phyloP scores from a whole-genome alignment of 2,329 filamentous ascomycete genomes.

The Fusarium neocosmosporiellum region DNA sequence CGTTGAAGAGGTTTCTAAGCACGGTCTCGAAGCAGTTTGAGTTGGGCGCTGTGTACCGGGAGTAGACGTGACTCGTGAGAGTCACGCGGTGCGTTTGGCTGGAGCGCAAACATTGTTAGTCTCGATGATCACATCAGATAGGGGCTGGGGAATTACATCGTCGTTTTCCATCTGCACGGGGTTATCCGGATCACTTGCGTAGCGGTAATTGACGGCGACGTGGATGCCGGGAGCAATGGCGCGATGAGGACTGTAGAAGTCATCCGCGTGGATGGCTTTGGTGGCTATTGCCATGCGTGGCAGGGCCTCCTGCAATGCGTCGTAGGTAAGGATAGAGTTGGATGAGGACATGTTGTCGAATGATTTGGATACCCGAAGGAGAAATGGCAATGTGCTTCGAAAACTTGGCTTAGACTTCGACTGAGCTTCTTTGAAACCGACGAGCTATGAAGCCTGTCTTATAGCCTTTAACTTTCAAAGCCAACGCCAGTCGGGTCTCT shows the following conservation, averaged over 20 bases:
- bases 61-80: too few relatives aligned
- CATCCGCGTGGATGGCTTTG: background rate
- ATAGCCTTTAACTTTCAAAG: too few relatives aligned
- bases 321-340: background rate
- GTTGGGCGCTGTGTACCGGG: background rate
- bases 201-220: background rate
- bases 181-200: too few relatives aligned
- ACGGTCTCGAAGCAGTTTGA: background rate
- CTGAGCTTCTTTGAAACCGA: too few relatives aligned
- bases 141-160: background rate
- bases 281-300: background rate
- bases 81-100: background rate
- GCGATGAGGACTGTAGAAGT: background rate
- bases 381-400: too few relatives aligned
- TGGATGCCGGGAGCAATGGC: background rate
- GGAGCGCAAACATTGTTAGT: background rate
- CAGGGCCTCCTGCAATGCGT: background rate
- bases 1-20: too few relatives aligned
- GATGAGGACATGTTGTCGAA: background rate
- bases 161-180: background rate
- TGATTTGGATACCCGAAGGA: too few relatives aligned
- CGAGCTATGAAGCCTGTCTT: too few relatives aligned
- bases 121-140: background rate
- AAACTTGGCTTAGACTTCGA: too few relatives aligned
- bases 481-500: too few relatives aligned